phyloP scores from a whole-genome alignment of 331 rosid species.

The Spiraea crenata region DNA sequence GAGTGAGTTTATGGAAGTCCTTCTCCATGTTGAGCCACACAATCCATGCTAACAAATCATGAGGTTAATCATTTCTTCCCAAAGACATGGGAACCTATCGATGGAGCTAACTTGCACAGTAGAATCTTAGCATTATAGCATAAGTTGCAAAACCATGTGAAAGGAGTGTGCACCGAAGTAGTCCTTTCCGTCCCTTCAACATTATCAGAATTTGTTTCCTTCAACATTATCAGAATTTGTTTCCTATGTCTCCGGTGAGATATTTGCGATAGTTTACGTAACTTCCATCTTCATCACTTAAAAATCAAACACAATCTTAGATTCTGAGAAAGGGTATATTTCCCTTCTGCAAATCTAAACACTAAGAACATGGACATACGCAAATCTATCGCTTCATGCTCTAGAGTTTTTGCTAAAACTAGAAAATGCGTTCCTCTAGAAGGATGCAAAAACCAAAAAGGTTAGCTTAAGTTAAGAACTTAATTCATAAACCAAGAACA shows the following conservation, averaged over 20 bases:
- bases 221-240: slow-evolving; percentile 10
- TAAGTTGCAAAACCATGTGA: background rate
- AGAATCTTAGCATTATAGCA: background rate
- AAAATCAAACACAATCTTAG: slow-evolving; percentile 2
- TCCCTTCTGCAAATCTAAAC: background rate
- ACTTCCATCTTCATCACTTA: background rate
- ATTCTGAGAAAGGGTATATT: background rate
- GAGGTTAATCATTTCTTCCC: background rate
- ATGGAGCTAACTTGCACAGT: background rate
- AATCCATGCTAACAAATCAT: background rate
- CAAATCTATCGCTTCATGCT: slow-evolving; percentile 6
- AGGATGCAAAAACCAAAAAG: background rate
- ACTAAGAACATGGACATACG: background rate
- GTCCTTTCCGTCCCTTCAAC: background rate
- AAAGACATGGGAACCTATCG: background rate
- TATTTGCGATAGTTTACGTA: background rate
- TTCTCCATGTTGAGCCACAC: too few relatives aligned
- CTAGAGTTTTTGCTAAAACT: background rate
- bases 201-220: slow-evolving; percentile 4
- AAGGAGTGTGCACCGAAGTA: background rate
- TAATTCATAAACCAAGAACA: too few relatives aligned
- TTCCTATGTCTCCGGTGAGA: background rate
- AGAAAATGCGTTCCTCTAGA: background rate
- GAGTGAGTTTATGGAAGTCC: too few relatives aligned
- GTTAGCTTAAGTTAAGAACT: background rate